Evolutionary conservation across 495 filamentous ascomycete species (phyloP).

Genomic region (Paragyromitra xinjiangensis): DNA sequence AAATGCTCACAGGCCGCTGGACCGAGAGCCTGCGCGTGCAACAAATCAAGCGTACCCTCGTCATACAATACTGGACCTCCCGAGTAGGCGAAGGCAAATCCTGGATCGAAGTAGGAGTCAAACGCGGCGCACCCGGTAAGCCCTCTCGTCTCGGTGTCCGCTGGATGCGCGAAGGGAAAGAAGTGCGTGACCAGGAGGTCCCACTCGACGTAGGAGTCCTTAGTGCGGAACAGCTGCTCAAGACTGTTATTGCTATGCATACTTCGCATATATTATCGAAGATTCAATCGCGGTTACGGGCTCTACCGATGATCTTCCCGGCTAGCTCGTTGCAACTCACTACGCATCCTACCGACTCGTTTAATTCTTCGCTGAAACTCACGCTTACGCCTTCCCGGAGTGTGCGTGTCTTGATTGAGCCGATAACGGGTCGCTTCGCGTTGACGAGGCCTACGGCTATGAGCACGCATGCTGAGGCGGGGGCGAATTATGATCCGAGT

Average conservation of each 20-base stretch:
- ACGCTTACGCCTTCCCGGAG: constrained; percentile 70
- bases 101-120: constrained; percentile 70
- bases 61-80: constrained; percentile 88
- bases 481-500: constrained; percentile 62
- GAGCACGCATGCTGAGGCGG: constrained; percentile 61
- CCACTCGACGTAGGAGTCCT: constrained; percentile 71
- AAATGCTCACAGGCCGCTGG: constrained; percentile 75
- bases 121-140: constrained; percentile 56
- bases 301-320: constrained; percentile 66
- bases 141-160: constrained; percentile 69
- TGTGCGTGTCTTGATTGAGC: constrained; percentile 72
- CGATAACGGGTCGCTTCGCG: constrained; percentile 69
- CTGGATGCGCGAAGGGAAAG: constrained; percentile 84
- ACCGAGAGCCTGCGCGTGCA: constrained; percentile 77
- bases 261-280: constrained; percentile 70
- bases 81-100: constrained; percentile 70
- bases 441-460: constrained; percentile 62
- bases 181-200: constrained; percentile 72
- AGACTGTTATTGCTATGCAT: constrained; percentile 78
- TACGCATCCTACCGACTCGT: constrained; percentile 68
- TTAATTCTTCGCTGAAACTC: constrained; percentile 71
- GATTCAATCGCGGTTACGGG: constrained; percentile 67
- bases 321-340: constrained; percentile 65
- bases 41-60: constrained; percentile 76
- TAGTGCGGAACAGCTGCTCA: constrained; percentile 76